Evolutionary conservation across 306 rosid species (phyloP).

Genomic region (Quercus alba): DNA sequence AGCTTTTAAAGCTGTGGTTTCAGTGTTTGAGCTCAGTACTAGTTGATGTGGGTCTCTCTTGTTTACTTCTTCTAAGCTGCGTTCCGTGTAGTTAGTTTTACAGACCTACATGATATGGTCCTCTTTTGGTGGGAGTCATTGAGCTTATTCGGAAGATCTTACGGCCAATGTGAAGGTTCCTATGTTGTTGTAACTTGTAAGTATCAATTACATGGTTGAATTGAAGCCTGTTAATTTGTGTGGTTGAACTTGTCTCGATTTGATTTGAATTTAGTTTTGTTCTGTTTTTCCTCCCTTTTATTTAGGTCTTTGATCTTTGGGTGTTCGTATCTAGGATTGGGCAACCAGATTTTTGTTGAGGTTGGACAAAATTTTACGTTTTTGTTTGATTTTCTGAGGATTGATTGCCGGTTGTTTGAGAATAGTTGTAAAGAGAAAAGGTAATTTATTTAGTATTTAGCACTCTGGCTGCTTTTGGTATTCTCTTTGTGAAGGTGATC

Average conservation of each 20-base stretch:
- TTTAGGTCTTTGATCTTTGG: constrained; percentile 13
- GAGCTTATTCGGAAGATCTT: neutral
- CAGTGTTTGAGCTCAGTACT: constrained; percentile 28
- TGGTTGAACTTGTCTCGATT: neutral
- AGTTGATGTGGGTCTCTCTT: constrained; percentile 24
- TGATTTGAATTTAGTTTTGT: constrained; percentile 11
- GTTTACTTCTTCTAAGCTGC: constrained; percentile 5
- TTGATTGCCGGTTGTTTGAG: constrained; percentile 16
- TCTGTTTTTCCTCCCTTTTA: neutral
- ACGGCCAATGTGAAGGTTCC: constrained; percentile 16
- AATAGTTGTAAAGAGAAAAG: constrained; percentile 6
- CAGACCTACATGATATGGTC: neutral
- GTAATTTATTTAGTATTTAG: constrained; percentile 5
- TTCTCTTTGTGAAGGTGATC: constrained; percentile 17
- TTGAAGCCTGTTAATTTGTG: too few relatives aligned
- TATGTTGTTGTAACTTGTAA: neutral
- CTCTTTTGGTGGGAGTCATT: constrained; percentile 7
- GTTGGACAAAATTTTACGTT: constrained; percentile 24
- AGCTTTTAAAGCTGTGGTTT: constrained; percentile 54
- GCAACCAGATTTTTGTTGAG: constrained; percentile 1
- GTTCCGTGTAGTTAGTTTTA: constrained; percentile 9
- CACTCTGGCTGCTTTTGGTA: constrained; percentile 33
- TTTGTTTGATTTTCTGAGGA: constrained; percentile 14
- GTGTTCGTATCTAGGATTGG: constrained; percentile 12
- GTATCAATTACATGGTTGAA: neutral